phyloP scores from a whole-genome alignment of 1,139 yeast species.

The Geotrichum cucujoidarum region DNA sequence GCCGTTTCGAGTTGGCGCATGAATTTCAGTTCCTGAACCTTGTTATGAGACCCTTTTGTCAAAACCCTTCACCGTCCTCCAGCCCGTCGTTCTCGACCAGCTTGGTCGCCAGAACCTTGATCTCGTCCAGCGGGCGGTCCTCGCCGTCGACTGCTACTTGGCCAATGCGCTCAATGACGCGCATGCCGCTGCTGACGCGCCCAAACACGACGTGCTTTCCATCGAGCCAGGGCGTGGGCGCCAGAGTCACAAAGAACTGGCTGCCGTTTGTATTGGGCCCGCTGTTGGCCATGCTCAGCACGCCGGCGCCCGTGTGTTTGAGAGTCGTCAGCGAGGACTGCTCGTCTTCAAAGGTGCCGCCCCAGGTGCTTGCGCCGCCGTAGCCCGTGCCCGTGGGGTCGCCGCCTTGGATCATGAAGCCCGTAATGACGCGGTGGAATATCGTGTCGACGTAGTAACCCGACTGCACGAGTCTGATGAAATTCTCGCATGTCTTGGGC shows the following conservation, averaged over 20 bases:
- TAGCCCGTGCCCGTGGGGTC: slow-evolving; percentile 38
- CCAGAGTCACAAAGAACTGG: slow-evolving; percentile 51
- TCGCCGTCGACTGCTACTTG: slow-evolving; percentile 45
- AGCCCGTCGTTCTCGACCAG: neutral
- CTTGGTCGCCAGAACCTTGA: slow-evolving; percentile 19
- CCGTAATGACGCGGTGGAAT: slow-evolving; percentile 41
- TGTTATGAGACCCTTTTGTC: too few relatives aligned
- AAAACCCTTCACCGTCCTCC: neutral
- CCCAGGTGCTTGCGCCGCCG: slow-evolving; percentile 34
- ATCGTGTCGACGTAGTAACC: slow-evolving; percentile 34
- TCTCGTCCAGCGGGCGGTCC: slow-evolving; percentile 39
- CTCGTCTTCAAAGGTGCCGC: slow-evolving; percentile 42
- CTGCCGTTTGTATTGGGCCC: slow-evolving; percentile 40
- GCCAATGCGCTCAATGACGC: slow-evolving; percentile 48
- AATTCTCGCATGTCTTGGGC: slow-evolving; percentile 33
- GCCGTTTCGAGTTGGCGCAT: too few relatives aligned
- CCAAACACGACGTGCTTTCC: slow-evolving; percentile 56
- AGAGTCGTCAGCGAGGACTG: slow-evolving; percentile 30
- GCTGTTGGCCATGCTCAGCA: slow-evolving; percentile 46
- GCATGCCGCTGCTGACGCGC: slow-evolving; percentile 50
- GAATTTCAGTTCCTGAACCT: too few relatives aligned
- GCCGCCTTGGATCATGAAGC: slow-evolving; percentile 41
- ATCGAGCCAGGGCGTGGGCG: slow-evolving; percentile 45
- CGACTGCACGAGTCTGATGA: slow-evolving; percentile 27
- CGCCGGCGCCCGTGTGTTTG: slow-evolving; percentile 50